These are phyloP conservation scores for Capsicum pubescens DNA, from an alignment of 257 asterid genomes.

Conservation along the genomic window DNA sequence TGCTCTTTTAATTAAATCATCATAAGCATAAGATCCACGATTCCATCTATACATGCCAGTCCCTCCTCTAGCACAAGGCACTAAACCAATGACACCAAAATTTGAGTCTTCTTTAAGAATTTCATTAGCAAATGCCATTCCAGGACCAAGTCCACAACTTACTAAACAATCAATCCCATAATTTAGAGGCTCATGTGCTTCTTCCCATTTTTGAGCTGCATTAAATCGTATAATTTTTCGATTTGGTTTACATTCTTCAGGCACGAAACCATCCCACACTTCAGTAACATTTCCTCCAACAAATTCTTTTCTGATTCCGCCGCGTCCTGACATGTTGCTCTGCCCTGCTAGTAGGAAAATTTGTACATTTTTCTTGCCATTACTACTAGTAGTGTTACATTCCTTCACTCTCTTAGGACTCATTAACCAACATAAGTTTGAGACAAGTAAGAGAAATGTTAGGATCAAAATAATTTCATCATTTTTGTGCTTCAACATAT, in stretches of 20 bases:
- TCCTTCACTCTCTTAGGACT: not conserved
- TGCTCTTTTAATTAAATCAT: conserved; percentile 51
- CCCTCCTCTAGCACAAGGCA: conserved; percentile 57
- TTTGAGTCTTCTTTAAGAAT: conserved; percentile 24
- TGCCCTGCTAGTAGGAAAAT: conserved; percentile 49
- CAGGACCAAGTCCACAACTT: conserved; percentile 53
- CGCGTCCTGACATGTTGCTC: conserved; percentile 53
- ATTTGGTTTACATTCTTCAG: conserved; percentile 33
- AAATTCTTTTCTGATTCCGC: conserved; percentile 34
- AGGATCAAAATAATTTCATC: conserved; percentile 12
- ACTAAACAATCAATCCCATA: conserved; percentile 34
- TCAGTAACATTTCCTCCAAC: not conserved
- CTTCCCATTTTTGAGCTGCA: conserved; percentile 31
- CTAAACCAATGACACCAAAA: conserved; percentile 40
- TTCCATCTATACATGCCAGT: conserved; percentile 40
- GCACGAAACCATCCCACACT: conserved; percentile 37
- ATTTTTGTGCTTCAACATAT: not conserved
- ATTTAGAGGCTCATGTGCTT: conserved; percentile 53
- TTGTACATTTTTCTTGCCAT: not conserved
- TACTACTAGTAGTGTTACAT: not conserved
- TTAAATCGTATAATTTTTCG: conserved; percentile 32
- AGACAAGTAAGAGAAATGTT: not conserved
- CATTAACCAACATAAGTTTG: conserved; percentile 17
- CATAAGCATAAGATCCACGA: conserved; percentile 40
- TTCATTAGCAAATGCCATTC: conserved; percentile 48